These are phyloP conservation scores for Centella asiatica DNA, from an alignment of 129 eudicot genomes.

Conservation along the genomic window DNA sequence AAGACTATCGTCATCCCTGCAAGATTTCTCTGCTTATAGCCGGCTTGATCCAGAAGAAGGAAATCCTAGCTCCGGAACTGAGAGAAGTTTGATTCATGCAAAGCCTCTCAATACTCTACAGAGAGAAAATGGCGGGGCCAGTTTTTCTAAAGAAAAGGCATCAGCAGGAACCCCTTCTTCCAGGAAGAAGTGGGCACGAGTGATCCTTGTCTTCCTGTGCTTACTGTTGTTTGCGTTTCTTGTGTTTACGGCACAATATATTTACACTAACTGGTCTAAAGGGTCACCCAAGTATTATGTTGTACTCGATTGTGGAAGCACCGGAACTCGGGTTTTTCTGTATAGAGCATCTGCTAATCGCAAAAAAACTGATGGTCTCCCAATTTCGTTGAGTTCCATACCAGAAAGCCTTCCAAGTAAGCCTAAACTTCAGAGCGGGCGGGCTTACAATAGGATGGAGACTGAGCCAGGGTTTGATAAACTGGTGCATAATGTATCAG, in stretches of 20 bases:
- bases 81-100: slow-evolving; percentile 24
- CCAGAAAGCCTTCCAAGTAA: slow-evolving; percentile 49
- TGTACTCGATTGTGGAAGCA: slow-evolving; percentile 95
- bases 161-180: slow-evolving; percentile 29
- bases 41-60: slow-evolving; percentile 64
- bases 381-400: slow-evolving; percentile 55
- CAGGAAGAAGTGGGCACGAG: slow-evolving; percentile 50
- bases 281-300: slow-evolving; percentile 65
- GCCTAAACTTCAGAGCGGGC: slow-evolving; percentile 51
- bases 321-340: slow-evolving; percentile 89
- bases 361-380: slow-evolving; percentile 55
- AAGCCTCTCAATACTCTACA: slow-evolving; percentile 29
- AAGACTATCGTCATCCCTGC: slow-evolving; percentile 81
- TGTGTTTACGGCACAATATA: slow-evolving; percentile 26
- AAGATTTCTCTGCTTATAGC: slow-evolving; percentile 72
- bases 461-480: slow-evolving; percentile 94
- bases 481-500: slow-evolving; percentile 66
- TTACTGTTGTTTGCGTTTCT: slow-evolving; percentile 45
- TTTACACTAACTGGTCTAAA: slow-evolving; percentile 51
- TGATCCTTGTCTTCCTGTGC: slow-evolving; percentile 39
- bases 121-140: slow-evolving; percentile 47
- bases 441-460: slow-evolving; percentile 93
- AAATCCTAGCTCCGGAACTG: slow-evolving; percentile 27
- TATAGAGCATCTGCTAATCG: slow-evolving; percentile 58
- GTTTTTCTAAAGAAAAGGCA: slow-evolving; percentile 70